Evolutionary conservation across 2,329 filamentous ascomycete genomes (phyloP), one percentile per base, ranked within the genome.

Genomic region (Phyllosticta citrichinensis): DNA sequence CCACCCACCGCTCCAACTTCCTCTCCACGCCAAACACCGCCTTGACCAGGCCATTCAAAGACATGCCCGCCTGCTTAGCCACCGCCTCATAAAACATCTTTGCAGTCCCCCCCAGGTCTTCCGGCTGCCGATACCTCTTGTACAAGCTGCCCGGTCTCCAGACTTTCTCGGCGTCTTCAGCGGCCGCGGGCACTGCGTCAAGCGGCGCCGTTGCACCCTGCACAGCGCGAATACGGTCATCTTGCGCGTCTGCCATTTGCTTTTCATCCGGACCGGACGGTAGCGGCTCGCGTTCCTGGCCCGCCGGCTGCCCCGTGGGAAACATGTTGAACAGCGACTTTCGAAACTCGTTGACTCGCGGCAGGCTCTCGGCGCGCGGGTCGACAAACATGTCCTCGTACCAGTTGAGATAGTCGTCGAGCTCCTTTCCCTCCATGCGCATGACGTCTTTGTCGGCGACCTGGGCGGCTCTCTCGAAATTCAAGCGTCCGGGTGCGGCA

Each of bases 381-480:
- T 79, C 76, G 54, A 83, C 72, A 78, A 85, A 89, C 53, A 80
- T 87, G 62, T 80, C 79, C 68, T 89, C 85, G 69, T 88, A 92
- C 85, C 88, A 94, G 71, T 90, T 83, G 73, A 95, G 79, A 68
- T 91, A 93, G 62, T 87, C 82, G 67, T 92, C 88, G 47, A 93
- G 75, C 64, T 87, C 80, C 22, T 79, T 74, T 5, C 79, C 74
- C 2, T 75, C 78, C 83, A 92, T 86, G 1, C 75, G 71, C 51
- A 86, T 79, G 9, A 89, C 80, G 65, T 90, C 82, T 3, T 76
- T 74, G 60, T 88, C 85, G 5, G 78, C 81, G 22, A 87, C 71
- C 73, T 68, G 84, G 79, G 65, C 80, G 70, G 70, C 75, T 71
- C 73, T 75, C 72, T 66, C 74, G 71, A 66, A 78, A 64, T 62